Base-by-base conservation (phyloP, 257 asterid genomes). In the Pogostemon cablin region DNA sequence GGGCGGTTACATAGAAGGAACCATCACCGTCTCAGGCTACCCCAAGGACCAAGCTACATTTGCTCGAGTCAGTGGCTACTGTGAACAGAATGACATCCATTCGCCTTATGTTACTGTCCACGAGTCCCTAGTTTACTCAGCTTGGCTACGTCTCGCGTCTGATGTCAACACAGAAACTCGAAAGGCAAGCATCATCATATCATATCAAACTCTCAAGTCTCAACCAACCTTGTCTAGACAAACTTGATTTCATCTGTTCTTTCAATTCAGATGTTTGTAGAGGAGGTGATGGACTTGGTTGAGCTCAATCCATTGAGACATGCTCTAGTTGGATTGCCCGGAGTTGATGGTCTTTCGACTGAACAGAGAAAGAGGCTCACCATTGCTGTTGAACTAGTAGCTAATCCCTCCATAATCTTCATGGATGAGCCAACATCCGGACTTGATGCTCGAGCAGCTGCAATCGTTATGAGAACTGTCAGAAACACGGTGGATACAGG, bases 361-460 rank as follows among this genome's bases (percentile, higher is more conserved):
- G 97, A 91, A 67, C 97, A 88, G 75, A 82, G 96, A 65, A 90
- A 90, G 80, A 82, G 97, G 78, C 86, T 90, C 9, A 90, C 97
- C 11, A 90, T 89, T 50, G 97, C 96, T 6, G 97, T 90, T 39
- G 97, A 90, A 47, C 69, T 90, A 42, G 97, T 90, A 42, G 93
- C 97, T 6, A 90, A 90, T 80, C 97, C 97, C 7, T 90, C 97
- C 44, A 84, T 90, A 62, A 90, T 90, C 73, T 90, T 90, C 41
- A 90, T 90, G 97, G 97, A 90, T 42, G 97, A 90, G 78, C 97
- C 97, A 1, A 90, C 97, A 0, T 90, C 97, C 9, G 95, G 95
- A 9, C 97, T 90, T 38, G 97, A 90, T 79, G 97, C 97, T 7
- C 81, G 97, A 83, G 97, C 96, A 54, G 97, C 97, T 74, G 97